phyloP scores from a whole-genome alignment of 345 rosid genomes.

The Conringia planisiliqua region DNA sequence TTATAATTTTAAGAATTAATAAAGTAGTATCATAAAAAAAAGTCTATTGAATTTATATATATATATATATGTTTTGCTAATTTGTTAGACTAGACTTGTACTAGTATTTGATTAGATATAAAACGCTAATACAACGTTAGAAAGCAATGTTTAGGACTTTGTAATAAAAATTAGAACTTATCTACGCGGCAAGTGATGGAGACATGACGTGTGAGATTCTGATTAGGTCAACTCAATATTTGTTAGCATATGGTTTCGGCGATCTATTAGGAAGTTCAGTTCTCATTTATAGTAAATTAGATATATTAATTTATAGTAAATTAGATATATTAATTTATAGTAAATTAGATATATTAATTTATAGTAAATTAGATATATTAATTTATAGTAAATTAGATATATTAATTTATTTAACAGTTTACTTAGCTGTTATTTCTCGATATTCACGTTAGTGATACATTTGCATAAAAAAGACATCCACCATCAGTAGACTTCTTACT shows the following conservation, averaged over 20 bases:
- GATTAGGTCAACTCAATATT: neutral
- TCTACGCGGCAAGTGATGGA: neutral
- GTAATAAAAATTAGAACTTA: neutral
- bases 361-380: neutral
- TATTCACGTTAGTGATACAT: neutral
- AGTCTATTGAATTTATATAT: too few relatives aligned
- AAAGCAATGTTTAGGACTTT: neutral
- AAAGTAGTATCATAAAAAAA: too few relatives aligned
- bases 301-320: too few relatives aligned
- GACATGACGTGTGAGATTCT: neutral
- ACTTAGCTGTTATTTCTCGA: neutral
- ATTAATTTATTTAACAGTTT: neutral
- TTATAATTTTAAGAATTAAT: neutral
- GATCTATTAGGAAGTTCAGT: neutral
- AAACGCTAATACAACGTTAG: neutral
- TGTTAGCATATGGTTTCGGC: slow-evolving; percentile 10
- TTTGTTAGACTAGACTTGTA: neutral
- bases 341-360: neutral
- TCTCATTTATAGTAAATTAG: neutral
- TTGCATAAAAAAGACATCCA: neutral
- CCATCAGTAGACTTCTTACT: neutral
- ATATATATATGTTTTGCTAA: neutral
- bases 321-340: too few relatives aligned
- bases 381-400: too few relatives aligned
- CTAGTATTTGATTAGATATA: neutral